Evolutionary conservation across 441 rosid species (phyloP).

Genomic region (Populus trichocarpa): DNA sequence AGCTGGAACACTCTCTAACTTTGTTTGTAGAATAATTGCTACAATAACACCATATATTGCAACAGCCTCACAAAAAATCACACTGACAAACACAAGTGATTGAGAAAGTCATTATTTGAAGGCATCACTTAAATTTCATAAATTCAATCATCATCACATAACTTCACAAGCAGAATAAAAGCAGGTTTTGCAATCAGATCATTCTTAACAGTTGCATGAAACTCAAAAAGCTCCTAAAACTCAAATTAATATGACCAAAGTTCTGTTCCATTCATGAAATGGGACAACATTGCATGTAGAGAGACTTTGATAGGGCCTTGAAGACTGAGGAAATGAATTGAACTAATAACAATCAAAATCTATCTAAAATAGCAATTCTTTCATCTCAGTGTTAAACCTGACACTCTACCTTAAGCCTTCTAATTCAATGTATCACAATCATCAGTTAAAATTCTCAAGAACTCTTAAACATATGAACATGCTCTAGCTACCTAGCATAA

Average conservation of each 20-base stretch:
- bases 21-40: constrained; percentile 93
- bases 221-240: too few relatives aligned
- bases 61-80: constrained; percentile 97
- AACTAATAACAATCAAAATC: neutral
- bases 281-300: neutral
- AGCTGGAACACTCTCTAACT: constrained; percentile 82
- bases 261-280: neutral
- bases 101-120: constrained; percentile 12
- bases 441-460: neutral
- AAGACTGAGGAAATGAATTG: neutral
- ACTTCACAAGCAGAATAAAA: neutral
- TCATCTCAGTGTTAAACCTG: neutral
- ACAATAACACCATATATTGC: constrained; percentile 97
- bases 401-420: neutral
- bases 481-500: neutral
- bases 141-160: neutral
- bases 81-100: constrained; percentile 46
- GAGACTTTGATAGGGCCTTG: neutral
- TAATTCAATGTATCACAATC: neutral
- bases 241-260: too few relatives aligned
- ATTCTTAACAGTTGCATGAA: too few relatives aligned
- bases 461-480: neutral
- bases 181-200: neutral
- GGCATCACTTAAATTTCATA: neutral
- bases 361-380: neutral